phyloP scores from a whole-genome alignment of 306 rosid species.

The Cicer yamashitae region DNA sequence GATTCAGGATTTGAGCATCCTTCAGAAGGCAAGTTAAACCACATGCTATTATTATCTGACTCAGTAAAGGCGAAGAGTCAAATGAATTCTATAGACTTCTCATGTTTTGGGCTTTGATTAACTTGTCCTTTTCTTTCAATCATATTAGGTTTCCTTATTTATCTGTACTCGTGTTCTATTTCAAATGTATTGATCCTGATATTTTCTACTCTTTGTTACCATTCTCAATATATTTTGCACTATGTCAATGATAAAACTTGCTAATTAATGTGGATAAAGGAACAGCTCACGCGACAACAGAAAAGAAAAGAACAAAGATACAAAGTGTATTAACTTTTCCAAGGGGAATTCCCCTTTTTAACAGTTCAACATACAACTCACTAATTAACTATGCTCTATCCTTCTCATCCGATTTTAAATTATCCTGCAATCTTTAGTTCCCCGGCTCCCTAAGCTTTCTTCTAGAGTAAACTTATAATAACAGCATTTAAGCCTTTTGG shows the following conservation, averaged over 20 bases:
- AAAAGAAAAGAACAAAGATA: neutral
- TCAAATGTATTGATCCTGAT: conserved; percentile 16
- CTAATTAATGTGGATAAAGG: neutral
- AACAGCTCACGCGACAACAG: neutral
- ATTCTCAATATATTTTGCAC: conserved; percentile 20
- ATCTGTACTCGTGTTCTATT: neutral
- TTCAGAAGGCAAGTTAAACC: conserved; percentile 73
- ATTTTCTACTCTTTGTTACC: conserved; percentile 8
- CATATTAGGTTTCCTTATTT: neutral
- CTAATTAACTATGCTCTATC: neutral
- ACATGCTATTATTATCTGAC: neutral
- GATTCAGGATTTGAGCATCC: conserved; percentile 90
- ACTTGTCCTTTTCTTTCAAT: neutral
- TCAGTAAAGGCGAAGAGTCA: neutral
- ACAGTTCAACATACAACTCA: neutral
- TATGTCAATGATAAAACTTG: neutral
- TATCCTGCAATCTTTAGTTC: neutral
- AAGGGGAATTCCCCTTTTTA: neutral
- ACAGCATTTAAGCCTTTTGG: neutral
- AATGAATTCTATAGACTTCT: neutral
- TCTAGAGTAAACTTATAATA: neutral
- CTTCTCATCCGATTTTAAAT: neutral
- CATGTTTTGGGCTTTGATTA: neutral
- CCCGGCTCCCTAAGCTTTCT: neutral
- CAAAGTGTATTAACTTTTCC: neutral